Percentiles rank a stretch among this genome's conserved stretches.
phyloP scores from a whole-genome alignment of 2,329 filamentous ascomycete genomes.

The Claviceps capensis region DNA sequence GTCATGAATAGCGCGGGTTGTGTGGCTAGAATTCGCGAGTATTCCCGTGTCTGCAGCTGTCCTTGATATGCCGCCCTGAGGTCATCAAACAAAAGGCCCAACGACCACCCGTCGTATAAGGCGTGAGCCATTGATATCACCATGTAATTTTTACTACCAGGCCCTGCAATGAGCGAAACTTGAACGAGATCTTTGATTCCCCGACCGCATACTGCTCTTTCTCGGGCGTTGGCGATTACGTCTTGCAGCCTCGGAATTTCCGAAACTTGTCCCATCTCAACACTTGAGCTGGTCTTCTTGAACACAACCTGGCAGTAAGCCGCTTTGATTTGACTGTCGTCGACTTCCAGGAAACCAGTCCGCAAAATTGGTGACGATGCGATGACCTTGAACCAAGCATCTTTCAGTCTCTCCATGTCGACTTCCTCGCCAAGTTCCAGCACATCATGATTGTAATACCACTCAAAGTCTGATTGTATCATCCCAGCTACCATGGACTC shows the following conservation, averaged over 20 bases:
- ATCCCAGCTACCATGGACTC: conserved; percentile 79
- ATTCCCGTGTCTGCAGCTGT: conserved; percentile 25
- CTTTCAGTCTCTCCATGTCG: conserved; percentile 40
- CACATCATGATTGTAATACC: conserved; percentile 80
- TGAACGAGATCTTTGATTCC: conserved; percentile 33
- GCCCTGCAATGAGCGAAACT: conserved; percentile 26
- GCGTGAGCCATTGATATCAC: conserved; percentile 70
- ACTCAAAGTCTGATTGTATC: conserved; percentile 55
- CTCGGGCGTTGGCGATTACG: conserved; percentile 23
- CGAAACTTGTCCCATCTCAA: conserved; percentile 13
- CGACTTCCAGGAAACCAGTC: conserved; percentile 56
- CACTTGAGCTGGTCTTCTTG: conserved; percentile 10
- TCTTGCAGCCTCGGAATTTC: conserved; percentile 19
- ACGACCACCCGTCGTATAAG: conserved; percentile 80
- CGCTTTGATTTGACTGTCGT: conserved; percentile 40
- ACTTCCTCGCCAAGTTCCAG: conserved; percentile 43
- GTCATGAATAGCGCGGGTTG: conserved; percentile 4
- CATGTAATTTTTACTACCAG: conserved; percentile 24
- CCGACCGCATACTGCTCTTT: conserved; percentile 21
- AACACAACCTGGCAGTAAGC: conserved; percentile 37
- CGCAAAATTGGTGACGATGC: conserved; percentile 55
- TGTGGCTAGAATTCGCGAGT: conserved; percentile 11
- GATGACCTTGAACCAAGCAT: conserved; percentile 50
- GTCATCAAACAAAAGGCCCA: conserved; percentile 59
- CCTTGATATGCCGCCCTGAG: conserved; percentile 50